A percentile compares a stretch with the other conserved stretches of the same genome.
Evolutionary conservation across 2,329 filamentous ascomycete species (phyloP).

Genomic region (Plenodomus tracheiphilus): DNA sequence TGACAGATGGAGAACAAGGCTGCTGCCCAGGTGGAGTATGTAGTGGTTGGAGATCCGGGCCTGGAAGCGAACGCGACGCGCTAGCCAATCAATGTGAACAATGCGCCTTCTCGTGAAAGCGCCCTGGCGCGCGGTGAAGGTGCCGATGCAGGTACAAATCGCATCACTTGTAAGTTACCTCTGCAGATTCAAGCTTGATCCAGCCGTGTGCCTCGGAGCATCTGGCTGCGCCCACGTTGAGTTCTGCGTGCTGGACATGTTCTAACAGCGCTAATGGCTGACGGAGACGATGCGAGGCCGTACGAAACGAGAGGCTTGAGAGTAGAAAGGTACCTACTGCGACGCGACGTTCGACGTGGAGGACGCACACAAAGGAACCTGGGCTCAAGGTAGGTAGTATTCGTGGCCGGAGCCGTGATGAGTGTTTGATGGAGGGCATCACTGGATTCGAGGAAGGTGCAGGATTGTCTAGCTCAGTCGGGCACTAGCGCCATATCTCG

Average conservation of each 20-base stretch:
- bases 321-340: not conserved
- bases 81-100: conserved; percentile 21
- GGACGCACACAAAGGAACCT: not conserved
- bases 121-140: conserved; percentile 1
- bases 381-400: not conserved
- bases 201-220: not conserved
- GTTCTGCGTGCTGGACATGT: conserved; percentile 11
- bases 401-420: not conserved
- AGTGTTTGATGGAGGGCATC: not conserved
- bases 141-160: conserved; percentile 2
- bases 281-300: conserved; percentile 2
- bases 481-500: conserved; percentile 9
- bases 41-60: too few species aligned
- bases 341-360: not conserved
- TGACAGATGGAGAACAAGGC: conserved; percentile 7
- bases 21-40: too few species aligned
- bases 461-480: not conserved
- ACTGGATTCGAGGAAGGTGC: not conserved
- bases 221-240: conserved; percentile 20
- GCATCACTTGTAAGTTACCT: conserved; percentile 21
- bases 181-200: conserved; percentile 13
- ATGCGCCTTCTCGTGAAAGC: conserved; percentile 5
- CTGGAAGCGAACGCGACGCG: conserved; percentile 25
- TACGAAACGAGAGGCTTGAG: not conserved
- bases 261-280: conserved; percentile 5